Evolutionary conservation across 768 basidiomycete genomes (phyloP).

Genomic region (Serendipita sp.): DNA sequence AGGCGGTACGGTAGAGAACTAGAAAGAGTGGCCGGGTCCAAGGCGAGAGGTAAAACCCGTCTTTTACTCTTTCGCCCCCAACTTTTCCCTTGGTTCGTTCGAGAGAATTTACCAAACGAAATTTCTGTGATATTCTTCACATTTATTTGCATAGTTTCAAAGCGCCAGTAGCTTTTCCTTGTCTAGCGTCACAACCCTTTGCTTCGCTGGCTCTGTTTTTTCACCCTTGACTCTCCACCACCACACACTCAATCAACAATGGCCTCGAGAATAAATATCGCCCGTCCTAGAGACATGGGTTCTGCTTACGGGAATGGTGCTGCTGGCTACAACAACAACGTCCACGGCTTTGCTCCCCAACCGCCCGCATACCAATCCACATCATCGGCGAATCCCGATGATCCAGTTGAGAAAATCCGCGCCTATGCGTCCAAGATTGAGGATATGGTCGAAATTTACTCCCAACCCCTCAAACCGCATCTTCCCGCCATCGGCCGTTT

Average conservation of each 20-base stretch:
- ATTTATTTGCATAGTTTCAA: not conserved
- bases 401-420: slow-evolving; percentile 65
- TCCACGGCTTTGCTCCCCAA: not conserved
- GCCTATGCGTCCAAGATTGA: slow-evolving; percentile 62
- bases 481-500: slow-evolving; percentile 92
- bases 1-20: not conserved
- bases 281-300: not conserved
- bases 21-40: not conserved
- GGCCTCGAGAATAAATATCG: slow-evolving; percentile 7
- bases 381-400: slow-evolving; percentile 30
- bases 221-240: not conserved
- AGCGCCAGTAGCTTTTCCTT: not conserved
- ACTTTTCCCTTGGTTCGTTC: not conserved
- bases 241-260: not conserved
- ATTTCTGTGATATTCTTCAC: not conserved
- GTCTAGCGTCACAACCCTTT: not conserved
- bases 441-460: slow-evolving; percentile 82
- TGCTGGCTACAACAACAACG: not conserved
- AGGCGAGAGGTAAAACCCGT: not conserved
- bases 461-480: slow-evolving; percentile 86
- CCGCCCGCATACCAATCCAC: not conserved
- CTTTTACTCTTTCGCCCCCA: not conserved
- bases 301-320: not conserved
- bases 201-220: slow-evolving; percentile 5
- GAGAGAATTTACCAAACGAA: no score